Evolutionary conservation across 768 basidiomycete species (phyloP).

Genomic region (Dacryopinax primogenitus): DNA sequence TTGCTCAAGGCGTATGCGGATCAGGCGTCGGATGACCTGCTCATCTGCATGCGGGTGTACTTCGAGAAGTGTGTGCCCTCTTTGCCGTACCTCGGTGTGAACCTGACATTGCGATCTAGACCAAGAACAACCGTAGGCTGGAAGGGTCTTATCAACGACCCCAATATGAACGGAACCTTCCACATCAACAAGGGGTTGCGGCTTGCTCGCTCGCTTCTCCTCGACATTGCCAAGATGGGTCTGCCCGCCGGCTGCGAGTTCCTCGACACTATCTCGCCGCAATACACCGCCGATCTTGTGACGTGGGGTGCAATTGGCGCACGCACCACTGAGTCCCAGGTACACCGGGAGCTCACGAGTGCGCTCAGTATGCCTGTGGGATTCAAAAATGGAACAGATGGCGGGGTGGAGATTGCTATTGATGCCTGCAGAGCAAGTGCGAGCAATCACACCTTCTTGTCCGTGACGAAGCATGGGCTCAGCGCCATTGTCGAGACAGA

Average conservation of each 20-base stretch:
- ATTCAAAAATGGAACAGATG: constrained; percentile 98
- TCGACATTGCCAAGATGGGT: constrained; percentile 82
- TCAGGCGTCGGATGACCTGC: constrained; percentile 64
- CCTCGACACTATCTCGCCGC: constrained; percentile 61
- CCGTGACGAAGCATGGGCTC: constrained; percentile 91
- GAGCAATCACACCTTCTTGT: constrained; percentile 86
- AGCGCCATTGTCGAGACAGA: constrained; percentile 92
- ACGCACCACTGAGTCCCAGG: constrained; percentile 80
- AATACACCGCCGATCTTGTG: constrained; percentile 87
- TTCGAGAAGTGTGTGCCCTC: constrained; percentile 58
- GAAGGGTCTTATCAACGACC: constrained; percentile 97
- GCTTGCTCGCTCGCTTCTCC: constrained; percentile 68
- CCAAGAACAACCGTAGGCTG: constrained; percentile 86
- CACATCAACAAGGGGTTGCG: constrained; percentile 95
- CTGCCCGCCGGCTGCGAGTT: constrained; percentile 96
- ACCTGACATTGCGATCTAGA: constrained; percentile 20
- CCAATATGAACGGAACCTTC: constrained; percentile 79
- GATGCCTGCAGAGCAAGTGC: constrained; percentile 91
- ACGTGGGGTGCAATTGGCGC: constrained; percentile 97
- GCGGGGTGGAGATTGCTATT: constrained; percentile 77
- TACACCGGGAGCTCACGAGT: constrained; percentile 77
- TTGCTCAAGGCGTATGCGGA: constrained; percentile 71
- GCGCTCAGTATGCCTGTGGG: constrained; percentile 92
- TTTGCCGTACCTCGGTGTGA: constrained; percentile 26
- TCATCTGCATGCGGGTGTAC: constrained; percentile 96